Base-by-base conservation (phyloP, 2,329 filamentous ascomycete genomes). In the Alternaria postmessia region DNA sequence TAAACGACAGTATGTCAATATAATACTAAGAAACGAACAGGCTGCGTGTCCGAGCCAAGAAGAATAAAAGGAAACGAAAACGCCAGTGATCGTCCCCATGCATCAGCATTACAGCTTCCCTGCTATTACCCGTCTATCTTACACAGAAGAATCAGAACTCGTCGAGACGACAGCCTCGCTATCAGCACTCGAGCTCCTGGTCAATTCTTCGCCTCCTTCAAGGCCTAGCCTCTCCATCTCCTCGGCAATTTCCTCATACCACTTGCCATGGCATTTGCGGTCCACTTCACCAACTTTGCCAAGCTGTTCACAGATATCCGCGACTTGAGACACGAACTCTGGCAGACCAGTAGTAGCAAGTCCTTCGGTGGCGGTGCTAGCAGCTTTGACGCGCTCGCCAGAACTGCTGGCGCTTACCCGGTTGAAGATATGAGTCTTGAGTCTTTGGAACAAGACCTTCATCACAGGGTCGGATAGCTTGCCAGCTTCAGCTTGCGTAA, bases 311-410 rank as follows among this genome's bases (percentile, higher is more conserved):
- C 91, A 88, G 67, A 93, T 89, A 49, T 87, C 87, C 32, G 89
- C 83, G 14, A 93, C 87, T 61, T 85, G 86, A 28, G 87, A 85
- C 16, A 90, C 88, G 73, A 93, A 93, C 77, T 94, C 91, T 0
- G 88, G 88, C 57, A 94, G 79, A 0, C 91, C 91, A 18, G 91
- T 83, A 3, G 85, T 84, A 0, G 89, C 89, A 7, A 94, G 83
- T 59, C 86, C 88, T 75, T 93, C 91, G 11, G 86, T 87, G 0
- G 89, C 90, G 0, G 84, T 88, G 67, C 86, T 91, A 0, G 89
- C 88, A 12, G 87, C 89, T 68, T 87, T 87, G 58, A 91, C 87
- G 69, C 91, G 88, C 72, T 93, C 91, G 51, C 85, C 89, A 5
- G 88, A 87, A 53, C 88, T 91, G 24, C 83, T 86, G 5, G 90